Base-by-base conservation (phyloP, 1,284 basidiomycete species). In the Butyriboletus appendiculatus region DNA sequence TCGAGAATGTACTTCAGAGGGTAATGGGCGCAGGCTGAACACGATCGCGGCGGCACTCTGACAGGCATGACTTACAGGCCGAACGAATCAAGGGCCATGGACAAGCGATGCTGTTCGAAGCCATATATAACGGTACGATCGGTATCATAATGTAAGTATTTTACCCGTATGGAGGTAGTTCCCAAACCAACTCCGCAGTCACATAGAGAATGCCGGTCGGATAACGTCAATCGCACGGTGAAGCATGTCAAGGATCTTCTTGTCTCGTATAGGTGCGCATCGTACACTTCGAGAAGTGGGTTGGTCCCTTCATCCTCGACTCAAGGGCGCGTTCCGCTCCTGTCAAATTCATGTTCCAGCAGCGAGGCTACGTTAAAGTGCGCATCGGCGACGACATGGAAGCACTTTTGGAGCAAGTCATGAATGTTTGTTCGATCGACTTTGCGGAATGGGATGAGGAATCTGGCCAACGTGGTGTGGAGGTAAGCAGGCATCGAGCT, bases 271-370 rank as follows among this genome's bases (percentile, higher is more conserved):
- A 77, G 80, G 91, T 91, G 58, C 55, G 79, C 67, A 14, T 53
- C 20, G 3, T 11, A 45, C 7, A 44, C 20, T 24, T 26, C n/a
- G 40, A 48, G 14, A 16, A 22, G 44, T 42, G 24, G 48, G 39
- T 39, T 34, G 37, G 50, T 39, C 40, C 38, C 52, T 43, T 53
- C 37, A 43, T 50, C 22, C n/a, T 34, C 30, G 20, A 26, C 45
- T 46, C 14, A 58, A 92, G 90, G 26, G 86, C 83, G 33, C 88
- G 85, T 24, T 74, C 88, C 46, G 79, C 91, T 2, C 82, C 89
- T 2, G 89, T 92, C 15, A 80, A 81, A 45, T 94, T 86, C 70
- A 81, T 93, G 77, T 94, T 94, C 66, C 77, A 83, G 56, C 81
- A 85, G 49, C 79, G 81, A 65, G 91, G 89, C 11, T 73, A 79